phyloP scores from a whole-genome alignment of 331 rosid genomes.

The Malus hybrid region DNA sequence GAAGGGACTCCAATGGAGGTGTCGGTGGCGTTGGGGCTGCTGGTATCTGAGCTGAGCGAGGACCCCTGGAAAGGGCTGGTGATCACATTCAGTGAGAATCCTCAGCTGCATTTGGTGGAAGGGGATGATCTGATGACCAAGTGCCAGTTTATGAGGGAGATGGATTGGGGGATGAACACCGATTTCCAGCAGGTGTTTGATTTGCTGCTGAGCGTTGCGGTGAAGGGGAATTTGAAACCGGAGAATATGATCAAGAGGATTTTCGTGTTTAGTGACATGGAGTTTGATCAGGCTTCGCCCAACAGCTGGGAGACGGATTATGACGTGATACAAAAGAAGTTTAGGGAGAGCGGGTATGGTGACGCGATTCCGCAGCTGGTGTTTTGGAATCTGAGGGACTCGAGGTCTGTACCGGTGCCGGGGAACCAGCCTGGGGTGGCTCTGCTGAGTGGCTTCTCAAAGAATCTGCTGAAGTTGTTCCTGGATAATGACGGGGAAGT shows the following conservation, averaged over 20 bases:
- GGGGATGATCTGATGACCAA: conserved; percentile 38
- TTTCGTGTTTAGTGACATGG: conserved; percentile 64
- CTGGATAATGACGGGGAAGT: conserved; percentile 32
- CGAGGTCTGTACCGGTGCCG: conserved; percentile 44
- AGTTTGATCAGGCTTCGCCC: conserved; percentile 45
- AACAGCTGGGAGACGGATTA: conserved; percentile 68
- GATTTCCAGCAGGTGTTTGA: conserved; percentile 51
- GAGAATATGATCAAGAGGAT: no score
- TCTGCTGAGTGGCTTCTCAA: conserved; percentile 54
- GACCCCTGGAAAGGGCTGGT: conserved; percentile 74
- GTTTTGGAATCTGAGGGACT: conserved; percentile 68
- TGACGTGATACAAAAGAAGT: conserved; percentile 49
- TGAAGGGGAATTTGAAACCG: conserved; percentile 29
- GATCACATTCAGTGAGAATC: conserved; percentile 36
- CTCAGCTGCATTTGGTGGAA: conserved; percentile 43
- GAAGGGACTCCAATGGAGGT: conserved; percentile 37
- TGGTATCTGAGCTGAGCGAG: conserved; percentile 60
- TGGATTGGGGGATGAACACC: conserved; percentile 29
- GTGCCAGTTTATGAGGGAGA: conserved; percentile 16
- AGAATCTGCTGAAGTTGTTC: conserved; percentile 54
- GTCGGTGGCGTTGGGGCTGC: conserved; percentile 45
- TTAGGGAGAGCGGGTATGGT: conserved; percentile 41
- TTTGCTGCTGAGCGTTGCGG: conserved; percentile 46
- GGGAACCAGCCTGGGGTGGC: conserved; percentile 47
- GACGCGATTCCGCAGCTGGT: conserved; percentile 51